These are phyloP conservation scores for Cyberlindnera bimundalis DNA, from an alignment of 805 yeast genomes.

Conservation along the genomic window DNA sequence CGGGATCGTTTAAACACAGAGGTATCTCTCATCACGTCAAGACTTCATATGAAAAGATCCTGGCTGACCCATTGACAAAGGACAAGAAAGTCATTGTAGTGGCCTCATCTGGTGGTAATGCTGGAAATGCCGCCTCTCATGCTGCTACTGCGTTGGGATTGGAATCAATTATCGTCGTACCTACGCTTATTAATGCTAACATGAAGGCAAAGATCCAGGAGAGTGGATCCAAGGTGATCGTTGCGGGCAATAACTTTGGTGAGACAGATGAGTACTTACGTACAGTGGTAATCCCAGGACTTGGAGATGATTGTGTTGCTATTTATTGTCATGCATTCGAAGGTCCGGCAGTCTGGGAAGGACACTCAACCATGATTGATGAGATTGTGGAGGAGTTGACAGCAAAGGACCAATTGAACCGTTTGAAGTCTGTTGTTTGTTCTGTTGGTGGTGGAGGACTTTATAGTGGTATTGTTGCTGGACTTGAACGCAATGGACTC, in stretches of 20 bases:
- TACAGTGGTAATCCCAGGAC: constrained; percentile 25
- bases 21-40: constrained; percentile 48
- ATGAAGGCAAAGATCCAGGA: constrained; percentile 43
- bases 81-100: constrained; percentile 37
- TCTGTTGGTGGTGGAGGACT: constrained; percentile 63
- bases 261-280: constrained; percentile 47
- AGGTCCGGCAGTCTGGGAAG: constrained; percentile 49
- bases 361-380: constrained; percentile 46
- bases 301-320: constrained; percentile 28
- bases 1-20: constrained; percentile 54
- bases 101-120: constrained; percentile 57
- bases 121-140: constrained; percentile 52
- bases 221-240: constrained; percentile 48
- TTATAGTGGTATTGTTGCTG: constrained; percentile 48
- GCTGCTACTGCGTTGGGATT: constrained; percentile 37
- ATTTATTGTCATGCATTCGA: constrained; percentile 56
- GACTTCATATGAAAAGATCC: constrained; percentile 28
- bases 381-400: constrained; percentile 35
- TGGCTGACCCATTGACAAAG: constrained; percentile 22
- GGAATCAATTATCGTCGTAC: constrained; percentile 56
- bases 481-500: constrained; percentile 35
- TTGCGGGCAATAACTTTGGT: constrained; percentile 43
- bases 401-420: constrained; percentile 23
- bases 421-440: constrained; percentile 45
- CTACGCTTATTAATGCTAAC: constrained; percentile 41